phyloP scores from a whole-genome alignment of 345 rosid genomes.

The Pugionium cornutum region DNA sequence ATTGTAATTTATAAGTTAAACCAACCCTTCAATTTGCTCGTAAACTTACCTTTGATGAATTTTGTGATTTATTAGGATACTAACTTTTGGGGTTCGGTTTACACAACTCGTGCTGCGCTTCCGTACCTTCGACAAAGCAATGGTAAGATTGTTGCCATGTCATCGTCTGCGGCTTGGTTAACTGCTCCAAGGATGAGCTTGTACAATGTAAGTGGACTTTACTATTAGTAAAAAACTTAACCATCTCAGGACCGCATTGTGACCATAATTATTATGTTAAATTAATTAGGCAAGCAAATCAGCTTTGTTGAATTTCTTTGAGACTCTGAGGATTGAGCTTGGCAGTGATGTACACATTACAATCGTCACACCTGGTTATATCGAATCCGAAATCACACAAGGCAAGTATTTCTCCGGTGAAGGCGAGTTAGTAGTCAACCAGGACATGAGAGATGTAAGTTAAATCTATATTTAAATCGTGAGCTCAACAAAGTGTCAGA shows the following conservation, averaged over 20 bases:
- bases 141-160: slow-evolving; percentile 60
- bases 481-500: too few species aligned
- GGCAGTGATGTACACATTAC: slow-evolving; percentile 48
- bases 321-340: slow-evolving; percentile 62
- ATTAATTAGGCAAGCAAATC: slow-evolving; percentile 71
- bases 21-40: not conserved
- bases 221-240: not conserved
- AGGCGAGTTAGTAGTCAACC: slow-evolving; percentile 45
- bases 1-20: not conserved
- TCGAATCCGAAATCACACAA: slow-evolving; percentile 54
- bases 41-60: not conserved
- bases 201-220: slow-evolving; percentile 48
- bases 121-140: slow-evolving; percentile 53
- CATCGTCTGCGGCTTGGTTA: slow-evolving; percentile 53
- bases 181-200: slow-evolving; percentile 51
- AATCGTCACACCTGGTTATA: slow-evolving; percentile 62
- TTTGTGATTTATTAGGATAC: slow-evolving; percentile 43
- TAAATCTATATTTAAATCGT: not conserved
- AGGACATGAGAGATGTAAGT: slow-evolving; percentile 52
- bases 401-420: slow-evolving; percentile 44
- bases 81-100: slow-evolving; percentile 71
- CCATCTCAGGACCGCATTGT: not conserved
- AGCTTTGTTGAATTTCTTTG: slow-evolving; percentile 52
- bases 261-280: too few species aligned
- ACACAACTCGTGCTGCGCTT: slow-evolving; percentile 54